Base-by-base conservation (phyloP, 352 stramenopile genomes). In the Pythium coloratum region DNA sequence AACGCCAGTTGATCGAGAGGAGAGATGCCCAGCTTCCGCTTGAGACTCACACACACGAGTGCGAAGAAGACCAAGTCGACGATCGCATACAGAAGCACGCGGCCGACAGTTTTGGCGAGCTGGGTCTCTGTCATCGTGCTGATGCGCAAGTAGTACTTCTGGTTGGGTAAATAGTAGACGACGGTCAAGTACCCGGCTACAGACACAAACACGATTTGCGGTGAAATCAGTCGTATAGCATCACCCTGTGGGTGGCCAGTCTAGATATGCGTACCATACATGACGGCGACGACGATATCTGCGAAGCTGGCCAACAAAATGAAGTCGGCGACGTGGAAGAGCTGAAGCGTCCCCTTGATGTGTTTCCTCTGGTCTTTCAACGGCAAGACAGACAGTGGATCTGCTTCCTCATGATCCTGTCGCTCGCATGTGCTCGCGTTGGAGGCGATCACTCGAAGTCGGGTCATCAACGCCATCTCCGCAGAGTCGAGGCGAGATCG, bases 261-360 rank as follows among this genome's bases (percentile, higher is more conserved):
- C 33, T 38, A 1, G 33, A 38, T 10, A 9, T 38, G 33, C 47
- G 9, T 55, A 76, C 70, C 40, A 51, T 77, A 77, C n/a, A 66
- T 46, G 12, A 75, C 20, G 0, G 71, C 62, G n/a, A 77, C 40
- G 16, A 77, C 54, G 24, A 74, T 59, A 42, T 77, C 71, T 4
- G 55, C 58, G 16, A 72, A 72, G 46, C 71, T 67, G 26, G 69
- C 42, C 6, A 77, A 46, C 4, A 77, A 44, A 10, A 75, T 34
- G 51, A 67, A 77, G 51, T 77, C 67, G 6, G 60, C 60, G 38
- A 75, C 18, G 42, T 50, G 42, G 18, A 50, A 26, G 5, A 50
- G 14, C 18, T 50, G 42, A 2, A 50, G 18, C 5, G 33, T 38
- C 5, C 33, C 33, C 33, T 38, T 38, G 33, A 38, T 9, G 33